Evolutionary conservation across 1,139 yeast genomes (phyloP), one percentile per base, ranked within the genome.

Genomic region (Debaryomycetaceae sp.): DNA sequence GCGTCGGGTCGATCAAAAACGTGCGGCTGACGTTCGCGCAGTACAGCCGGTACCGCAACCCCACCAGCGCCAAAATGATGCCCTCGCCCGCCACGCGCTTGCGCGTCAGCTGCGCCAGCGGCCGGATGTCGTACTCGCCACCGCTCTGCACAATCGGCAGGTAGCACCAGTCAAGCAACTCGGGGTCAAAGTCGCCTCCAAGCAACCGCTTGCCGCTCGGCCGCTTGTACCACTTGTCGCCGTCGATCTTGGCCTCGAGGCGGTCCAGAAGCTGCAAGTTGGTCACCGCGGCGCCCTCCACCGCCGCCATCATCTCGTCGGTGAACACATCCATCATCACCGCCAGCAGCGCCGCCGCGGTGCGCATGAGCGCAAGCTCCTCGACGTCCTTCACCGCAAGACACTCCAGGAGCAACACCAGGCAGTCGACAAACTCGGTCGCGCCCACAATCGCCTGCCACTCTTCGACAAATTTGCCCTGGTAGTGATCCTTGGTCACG

Each of bases 91-190:
- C 71, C 37, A 89, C 68, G 42, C 69, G 71, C 31, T 76, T 75
- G 38, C 78, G 74, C 33, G 75, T 74, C 0, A 95, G 81, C 42
- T 79, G 74, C 1, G 95, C 96, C 41, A 93, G 81, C 28, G 95
- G 93, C 47, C 73, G 81, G 49, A 89, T 66, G 53, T 88, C 95
- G 51, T 79, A 89, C 33, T 78, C 78, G 27, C 86, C 88, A 32
- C 95, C 95, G 45, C 94, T 82, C 58, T 89, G 95, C 37, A 91
- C 72, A 35, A 86, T 83, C 18, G 98, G 97, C 29, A 88, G 78
- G 56, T 86, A 88, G 46, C 96, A 84, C 96, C 96, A 91, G 56
- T 91, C 97, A 22, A 91, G 61, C 41, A 78, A 76, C 39, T 77
- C 79, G 3, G 83, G 67, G 48, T 86, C 95, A 44, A 86, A 83